Base-by-base conservation (phyloP, 2,329 filamentous ascomycete species). In the Neocatenulostroma microsporum region DNA sequence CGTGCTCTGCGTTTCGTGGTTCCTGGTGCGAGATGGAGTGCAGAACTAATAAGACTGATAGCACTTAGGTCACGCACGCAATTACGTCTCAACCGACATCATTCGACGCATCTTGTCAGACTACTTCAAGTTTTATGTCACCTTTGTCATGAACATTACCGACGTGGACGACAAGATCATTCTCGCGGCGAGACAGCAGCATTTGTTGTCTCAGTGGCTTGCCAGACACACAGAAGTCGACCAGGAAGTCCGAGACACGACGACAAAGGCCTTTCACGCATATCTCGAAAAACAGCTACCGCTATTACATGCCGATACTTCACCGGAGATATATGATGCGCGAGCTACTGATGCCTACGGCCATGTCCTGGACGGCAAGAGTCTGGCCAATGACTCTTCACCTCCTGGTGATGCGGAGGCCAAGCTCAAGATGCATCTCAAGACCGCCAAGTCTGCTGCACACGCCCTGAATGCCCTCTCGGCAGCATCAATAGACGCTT, bases 61-160 rank as follows among this genome's bases (percentile, higher is more conserved):
- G 44, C 84, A 89, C 67, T 63, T 89, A 43, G 82, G 85, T 20
- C 86, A 94, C 62, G 86, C 84, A 20, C 73, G 85, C 50, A 94
- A 94, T 66, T 94, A 94, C 73, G 84, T 94, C 45, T 84, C 81
- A 33, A 89, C 84, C 30, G 87, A 94, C 61, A 87, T 94, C 46
- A 79, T 94, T 49, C 76, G 87, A 43, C 78, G 87, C 52, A 84
- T 94, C 51, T 64, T 94, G 61, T 70, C 74, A 54, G 78, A 89
- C 60, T 89, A 91, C 63, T 93, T 94, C 59, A 76, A 78, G 43
- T 91, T 83, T 60, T 68, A 86, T 27, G 76, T 94, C 48, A 77
- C 80, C 42, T 94, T 93, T 64, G 84, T 94, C 47, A 91, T 93
- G 81, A 94, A 94, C 64, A 86, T 91, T 45, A 94, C 87, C 19